These are phyloP conservation scores for Fusarium odoratissimum DNA, from an alignment of 2,329 filamentous ascomycete species.

Conservation along the genomic window DNA sequence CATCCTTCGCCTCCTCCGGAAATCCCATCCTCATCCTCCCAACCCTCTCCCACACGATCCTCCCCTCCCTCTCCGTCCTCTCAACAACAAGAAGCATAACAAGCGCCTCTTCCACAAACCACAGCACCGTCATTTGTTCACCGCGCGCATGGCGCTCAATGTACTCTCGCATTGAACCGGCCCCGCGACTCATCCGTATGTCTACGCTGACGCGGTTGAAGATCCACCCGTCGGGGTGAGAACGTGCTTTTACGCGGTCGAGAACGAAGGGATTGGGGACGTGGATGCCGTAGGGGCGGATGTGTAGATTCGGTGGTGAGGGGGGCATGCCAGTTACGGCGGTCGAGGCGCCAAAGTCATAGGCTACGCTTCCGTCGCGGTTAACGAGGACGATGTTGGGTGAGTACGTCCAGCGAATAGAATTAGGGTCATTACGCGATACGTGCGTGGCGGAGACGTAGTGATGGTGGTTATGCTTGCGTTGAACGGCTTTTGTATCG, in stretches of 20 bases:
- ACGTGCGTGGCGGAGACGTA: constrained; percentile 51
- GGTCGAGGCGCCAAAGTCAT: constrained; percentile 46
- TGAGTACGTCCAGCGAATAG: constrained; percentile 50
- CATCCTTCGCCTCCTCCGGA: constrained; percentile 48
- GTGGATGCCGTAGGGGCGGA: constrained; percentile 46
- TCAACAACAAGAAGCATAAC: constrained; percentile 51
- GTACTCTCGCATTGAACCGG: constrained; percentile 48
- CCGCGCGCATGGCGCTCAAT: constrained; percentile 50
- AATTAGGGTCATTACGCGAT: constrained; percentile 49
- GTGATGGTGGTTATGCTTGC: constrained; percentile 51
- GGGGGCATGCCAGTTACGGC: constrained; percentile 27
- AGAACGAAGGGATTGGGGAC: constrained; percentile 50
- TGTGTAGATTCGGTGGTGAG: constrained; percentile 38
- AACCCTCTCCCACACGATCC: constrained; percentile 49
- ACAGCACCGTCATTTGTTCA: constrained; percentile 52
- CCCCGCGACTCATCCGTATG: constrained; percentile 48
- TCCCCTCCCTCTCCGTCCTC: constrained; percentile 30
- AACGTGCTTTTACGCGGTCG: constrained; percentile 50
- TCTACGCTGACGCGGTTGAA: constrained; percentile 52
- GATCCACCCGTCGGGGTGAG: constrained; percentile 49
- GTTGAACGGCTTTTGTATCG: constrained; percentile 43
- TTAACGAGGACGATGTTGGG: constrained; percentile 48
- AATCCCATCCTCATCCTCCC: constrained; percentile 53
- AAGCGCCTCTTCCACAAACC: constrained; percentile 51
- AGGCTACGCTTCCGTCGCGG: constrained; percentile 46